phyloP scores from a whole-genome alignment of 257 asterid species.

The Datura wrightii region DNA sequence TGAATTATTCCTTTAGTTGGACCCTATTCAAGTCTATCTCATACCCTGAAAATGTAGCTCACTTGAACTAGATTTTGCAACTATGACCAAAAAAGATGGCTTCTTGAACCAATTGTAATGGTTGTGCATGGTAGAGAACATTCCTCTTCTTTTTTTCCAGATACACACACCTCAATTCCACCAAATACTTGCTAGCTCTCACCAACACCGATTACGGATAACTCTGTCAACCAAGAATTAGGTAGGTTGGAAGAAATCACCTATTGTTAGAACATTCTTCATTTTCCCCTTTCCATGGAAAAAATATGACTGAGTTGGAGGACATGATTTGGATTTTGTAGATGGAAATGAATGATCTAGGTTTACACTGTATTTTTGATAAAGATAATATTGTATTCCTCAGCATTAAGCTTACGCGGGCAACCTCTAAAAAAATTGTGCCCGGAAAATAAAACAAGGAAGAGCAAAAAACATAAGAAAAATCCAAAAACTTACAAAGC shows the following conservation, averaged over 20 bases:
- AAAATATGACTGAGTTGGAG: background rate
- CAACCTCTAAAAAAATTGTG: no score
- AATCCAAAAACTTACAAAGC: no score
- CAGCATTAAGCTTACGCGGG: no score
- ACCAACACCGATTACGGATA: background rate
- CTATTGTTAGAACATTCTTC: background rate
- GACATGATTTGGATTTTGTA: background rate
- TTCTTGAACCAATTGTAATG: background rate
- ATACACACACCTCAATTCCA: background rate
- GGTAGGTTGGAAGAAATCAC: background rate
- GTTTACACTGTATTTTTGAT: background rate
- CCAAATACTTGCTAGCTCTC: background rate
- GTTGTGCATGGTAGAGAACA: background rate
- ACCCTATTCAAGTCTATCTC: background rate
- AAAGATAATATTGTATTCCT: no score
- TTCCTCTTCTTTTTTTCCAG: background rate
- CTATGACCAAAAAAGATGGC: background rate
- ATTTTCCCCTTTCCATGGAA: background rate
- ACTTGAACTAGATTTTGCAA: constrained; percentile 4
- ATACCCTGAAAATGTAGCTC: background rate
- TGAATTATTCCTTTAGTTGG: background rate
- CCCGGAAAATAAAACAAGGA: no score
- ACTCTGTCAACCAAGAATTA: background rate
- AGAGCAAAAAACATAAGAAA: no score
- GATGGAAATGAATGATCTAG: background rate